Base-by-base conservation (phyloP, 2,329 filamentous ascomycete species). In the Saccharata proteae region DNA sequence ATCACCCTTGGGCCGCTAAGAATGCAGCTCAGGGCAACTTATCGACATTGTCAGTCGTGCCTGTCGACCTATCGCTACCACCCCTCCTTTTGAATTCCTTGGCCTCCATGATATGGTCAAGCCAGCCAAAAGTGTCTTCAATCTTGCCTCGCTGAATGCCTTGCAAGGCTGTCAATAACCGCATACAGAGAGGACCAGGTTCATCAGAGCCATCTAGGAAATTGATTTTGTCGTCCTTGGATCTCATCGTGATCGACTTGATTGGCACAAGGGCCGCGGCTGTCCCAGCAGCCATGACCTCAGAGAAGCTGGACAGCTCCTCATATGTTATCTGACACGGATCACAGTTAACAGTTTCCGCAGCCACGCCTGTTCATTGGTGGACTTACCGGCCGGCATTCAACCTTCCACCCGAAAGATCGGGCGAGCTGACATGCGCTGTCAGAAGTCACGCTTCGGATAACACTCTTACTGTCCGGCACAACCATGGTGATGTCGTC, bases 241-340 rank as follows among this genome's bases (percentile, higher is more conserved):
- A 72, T 29, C 58, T 70, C 46, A 85, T 74, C 3, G 82, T 90
- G 53, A 96, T 93, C 43, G 81, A 90, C 39, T 80, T 80, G 56
- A 94, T 90, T 2, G 88, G 88, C 3, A 96, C 86, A 32, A 98
- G 66, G 1, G 83, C 82, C 0, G 86, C 88, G 0, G 88, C 88
- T 0, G 88, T 96, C 2, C 88, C 88, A 3, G 85, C 86, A 4
- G 88, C 90, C 58, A 94, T 76, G 31, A 98, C 77, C 58, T 96
- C 88, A 26, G 63, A 63, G 51, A 85, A 84, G 11, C 60, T 52
- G 5, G 52, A 43, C 24, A 81, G 58, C 46, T 81, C 77, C 6
- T 68, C 62, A 50, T 79, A 79, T 18, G 61, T 71, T 55, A 84
- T 78, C 70, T 77, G 43, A 9, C 10, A 7, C 25, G 29, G 17